A percentile compares a stretch with the other conserved stretches of the same genome.
Evolutionary conservation across 768 basidiomycete genomes (phyloP).

Genomic region (Chiua virens): DNA sequence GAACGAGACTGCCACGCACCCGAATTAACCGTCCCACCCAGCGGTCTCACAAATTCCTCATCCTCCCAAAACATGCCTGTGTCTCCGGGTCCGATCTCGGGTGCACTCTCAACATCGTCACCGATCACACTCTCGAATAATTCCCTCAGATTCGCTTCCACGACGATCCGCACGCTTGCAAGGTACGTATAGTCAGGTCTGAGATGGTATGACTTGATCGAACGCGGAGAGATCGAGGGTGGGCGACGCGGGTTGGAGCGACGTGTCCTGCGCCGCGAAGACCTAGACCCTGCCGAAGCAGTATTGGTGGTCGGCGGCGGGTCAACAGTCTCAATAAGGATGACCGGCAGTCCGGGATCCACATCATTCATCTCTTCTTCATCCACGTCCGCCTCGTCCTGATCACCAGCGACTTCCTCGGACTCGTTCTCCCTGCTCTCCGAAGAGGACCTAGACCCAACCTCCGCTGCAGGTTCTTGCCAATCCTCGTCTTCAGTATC

Average conservation of each 20-base stretch:
- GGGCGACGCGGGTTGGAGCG: slow-evolving; percentile 17
- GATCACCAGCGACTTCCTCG: background rate
- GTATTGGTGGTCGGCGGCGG: background rate
- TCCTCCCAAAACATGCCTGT: slow-evolving; percentile 30
- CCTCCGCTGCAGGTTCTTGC: slow-evolving; percentile 6
- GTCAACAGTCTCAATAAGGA: background rate
- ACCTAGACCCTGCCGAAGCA: background rate
- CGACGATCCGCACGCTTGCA: slow-evolving; percentile 47
- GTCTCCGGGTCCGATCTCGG: slow-evolving; percentile 1
- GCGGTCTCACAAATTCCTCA: slow-evolving; percentile 14
- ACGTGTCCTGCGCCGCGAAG: slow-evolving; percentile 17
- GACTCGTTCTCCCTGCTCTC: background rate
- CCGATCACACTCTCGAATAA: slow-evolving; percentile 17
- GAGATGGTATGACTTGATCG: slow-evolving; percentile 29
- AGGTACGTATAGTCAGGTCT: slow-evolving; percentile 54
- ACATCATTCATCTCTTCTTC: slow-evolving; percentile 5
- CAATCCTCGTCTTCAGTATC: slow-evolving; percentile 24
- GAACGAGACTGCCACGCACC: slow-evolving; percentile 1
- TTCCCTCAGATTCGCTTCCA: slow-evolving; percentile 53
- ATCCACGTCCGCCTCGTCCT: slow-evolving; percentile 6
- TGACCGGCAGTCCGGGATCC: slow-evolving; percentile 4
- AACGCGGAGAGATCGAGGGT: slow-evolving; percentile 12
- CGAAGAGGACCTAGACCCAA: background rate
- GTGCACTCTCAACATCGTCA: background rate
- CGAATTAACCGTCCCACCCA: background rate